Evolutionary conservation across 2,329 filamentous ascomycete genomes (phyloP).

Genomic region (Metarhizium humberi): DNA sequence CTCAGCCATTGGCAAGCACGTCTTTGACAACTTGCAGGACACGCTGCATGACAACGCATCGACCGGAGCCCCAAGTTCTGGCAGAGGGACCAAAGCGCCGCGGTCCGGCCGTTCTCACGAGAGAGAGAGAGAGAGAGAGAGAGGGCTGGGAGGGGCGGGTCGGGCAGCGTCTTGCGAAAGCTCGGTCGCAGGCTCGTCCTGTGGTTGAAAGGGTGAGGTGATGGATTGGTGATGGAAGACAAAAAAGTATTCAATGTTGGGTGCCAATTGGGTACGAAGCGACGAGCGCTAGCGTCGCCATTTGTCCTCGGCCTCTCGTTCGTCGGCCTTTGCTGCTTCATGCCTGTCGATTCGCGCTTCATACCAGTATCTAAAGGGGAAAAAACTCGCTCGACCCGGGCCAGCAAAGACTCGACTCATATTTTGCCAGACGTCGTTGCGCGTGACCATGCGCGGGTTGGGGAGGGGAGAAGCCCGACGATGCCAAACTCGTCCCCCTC

Average conservation of each 20-base stretch:
- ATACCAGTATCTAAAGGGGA: no score
- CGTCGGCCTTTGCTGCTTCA: not conserved
- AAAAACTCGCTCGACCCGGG: no score
- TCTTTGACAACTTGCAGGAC: not conserved
- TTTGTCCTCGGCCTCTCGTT: no score
- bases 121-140: not conserved
- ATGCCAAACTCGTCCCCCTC: no score
- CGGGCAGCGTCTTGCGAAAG: slow-evolving; percentile 2
- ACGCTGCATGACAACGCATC: slow-evolving; percentile 11
- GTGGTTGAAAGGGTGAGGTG: no score
- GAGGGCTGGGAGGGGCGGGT: slow-evolving; percentile 2
- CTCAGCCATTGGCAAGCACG: not conserved
- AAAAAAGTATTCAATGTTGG: slow-evolving; percentile 1
- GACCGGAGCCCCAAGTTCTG: not conserved
- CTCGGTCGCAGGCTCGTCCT: not conserved
- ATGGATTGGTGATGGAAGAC: not conserved
- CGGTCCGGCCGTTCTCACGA: not conserved
- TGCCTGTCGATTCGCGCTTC: not conserved
- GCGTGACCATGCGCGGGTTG: no score
- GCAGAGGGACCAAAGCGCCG: not conserved
- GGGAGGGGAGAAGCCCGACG: no score
- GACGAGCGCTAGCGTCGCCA: not conserved
- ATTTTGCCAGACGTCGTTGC: no score
- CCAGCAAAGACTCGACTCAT: no score
- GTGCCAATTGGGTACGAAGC: slow-evolving; percentile 7